These are phyloP conservation scores for Chalciporus pseudorubinellus DNA, from an alignment of 768 basidiomycete species.

Conservation along the genomic window DNA sequence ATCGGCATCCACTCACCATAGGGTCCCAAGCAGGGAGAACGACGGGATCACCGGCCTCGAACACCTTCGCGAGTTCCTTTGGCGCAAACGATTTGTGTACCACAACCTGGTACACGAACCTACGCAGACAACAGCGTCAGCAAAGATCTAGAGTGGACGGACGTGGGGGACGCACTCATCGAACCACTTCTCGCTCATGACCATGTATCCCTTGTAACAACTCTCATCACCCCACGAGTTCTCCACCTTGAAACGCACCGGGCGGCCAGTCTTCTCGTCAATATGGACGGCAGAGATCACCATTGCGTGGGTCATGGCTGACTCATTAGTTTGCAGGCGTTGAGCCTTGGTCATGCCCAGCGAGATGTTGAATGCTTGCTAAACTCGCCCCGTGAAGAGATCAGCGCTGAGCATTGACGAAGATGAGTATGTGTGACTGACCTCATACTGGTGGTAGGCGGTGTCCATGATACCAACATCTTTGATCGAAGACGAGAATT, in stretches of 20 bases:
- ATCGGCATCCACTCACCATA: slow-evolving; percentile 22
- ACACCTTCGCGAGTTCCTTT: slow-evolving; percentile 77
- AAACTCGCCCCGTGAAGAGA: background rate
- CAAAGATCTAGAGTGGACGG: background rate
- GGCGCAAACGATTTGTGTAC: slow-evolving; percentile 78
- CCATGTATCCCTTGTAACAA: slow-evolving; percentile 84
- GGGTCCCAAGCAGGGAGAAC: slow-evolving; percentile 87
- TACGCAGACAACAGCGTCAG: slow-evolving; percentile 25
- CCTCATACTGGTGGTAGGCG: slow-evolving; percentile 79
- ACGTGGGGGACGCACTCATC: slow-evolving; percentile 58
- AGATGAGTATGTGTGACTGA: slow-evolving; percentile 16
- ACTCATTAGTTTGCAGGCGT: slow-evolving; percentile 78
- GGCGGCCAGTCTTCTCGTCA: slow-evolving; percentile 62
- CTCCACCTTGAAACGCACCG: slow-evolving; percentile 94
- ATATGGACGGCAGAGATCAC: slow-evolving; percentile 92
- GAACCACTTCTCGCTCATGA: slow-evolving; percentile 94
- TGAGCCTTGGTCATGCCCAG: slow-evolving; percentile 83
- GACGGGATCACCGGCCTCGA: slow-evolving; percentile 59
- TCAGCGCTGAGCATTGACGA: slow-evolving; percentile 1
- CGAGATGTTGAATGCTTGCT: slow-evolving; percentile 82
- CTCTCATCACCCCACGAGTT: slow-evolving; percentile 86
- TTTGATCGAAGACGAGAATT: slow-evolving; percentile 62
- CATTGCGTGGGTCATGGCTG: slow-evolving; percentile 86
- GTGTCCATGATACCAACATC: slow-evolving; percentile 83
- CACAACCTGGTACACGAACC: slow-evolving; percentile 92